These are phyloP conservation scores for Pseudocercospora crystallina DNA, from an alignment of 2,329 filamentous ascomycete genomes.

Conservation along the genomic window DNA sequence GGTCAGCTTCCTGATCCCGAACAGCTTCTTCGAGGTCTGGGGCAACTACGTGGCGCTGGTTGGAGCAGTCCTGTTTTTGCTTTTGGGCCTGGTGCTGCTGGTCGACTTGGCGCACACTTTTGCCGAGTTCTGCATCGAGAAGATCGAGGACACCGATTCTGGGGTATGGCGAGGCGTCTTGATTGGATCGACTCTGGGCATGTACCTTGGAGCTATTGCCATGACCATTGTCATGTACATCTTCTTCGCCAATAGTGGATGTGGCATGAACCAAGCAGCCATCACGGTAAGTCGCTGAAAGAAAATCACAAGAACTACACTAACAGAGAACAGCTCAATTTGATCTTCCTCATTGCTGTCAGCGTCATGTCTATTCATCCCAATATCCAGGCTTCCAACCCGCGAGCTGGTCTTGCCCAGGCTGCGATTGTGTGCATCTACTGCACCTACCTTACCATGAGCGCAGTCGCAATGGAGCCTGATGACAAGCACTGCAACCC, in stretches of 20 bases:
- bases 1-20: slow-evolving; percentile 91
- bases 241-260: slow-evolving; percentile 81
- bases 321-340: slow-evolving; percentile 61
- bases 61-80: slow-evolving; percentile 87
- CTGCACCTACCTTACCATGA: slow-evolving; percentile 98
- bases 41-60: slow-evolving; percentile 89
- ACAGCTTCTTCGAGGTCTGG: slow-evolving; percentile 91
- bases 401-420: slow-evolving; percentile 92
- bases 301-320: neutral
- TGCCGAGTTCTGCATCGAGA: slow-evolving; percentile 92
- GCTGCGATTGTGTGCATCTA: slow-evolving; percentile 96
- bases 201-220: slow-evolving; percentile 86
- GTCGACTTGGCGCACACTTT: slow-evolving; percentile 95
- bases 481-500: slow-evolving; percentile 95
- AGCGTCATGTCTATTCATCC: slow-evolving; percentile 88
- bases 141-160: slow-evolving; percentile 89
- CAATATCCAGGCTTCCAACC: slow-evolving; percentile 83
- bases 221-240: slow-evolving; percentile 98
- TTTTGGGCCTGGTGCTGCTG: slow-evolving; percentile 86
- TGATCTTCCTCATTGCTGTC: slow-evolving; percentile 77
- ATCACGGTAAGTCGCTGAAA: slow-evolving; percentile 62
- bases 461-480: slow-evolving; percentile 96
- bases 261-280: slow-evolving; percentile 93
- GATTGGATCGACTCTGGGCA: slow-evolving; percentile 86
- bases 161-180: slow-evolving; percentile 79